These are phyloP conservation scores for Calonectria pseudoturangicola DNA, from an alignment of 2,329 filamentous ascomycete species.

Conservation along the genomic window DNA sequence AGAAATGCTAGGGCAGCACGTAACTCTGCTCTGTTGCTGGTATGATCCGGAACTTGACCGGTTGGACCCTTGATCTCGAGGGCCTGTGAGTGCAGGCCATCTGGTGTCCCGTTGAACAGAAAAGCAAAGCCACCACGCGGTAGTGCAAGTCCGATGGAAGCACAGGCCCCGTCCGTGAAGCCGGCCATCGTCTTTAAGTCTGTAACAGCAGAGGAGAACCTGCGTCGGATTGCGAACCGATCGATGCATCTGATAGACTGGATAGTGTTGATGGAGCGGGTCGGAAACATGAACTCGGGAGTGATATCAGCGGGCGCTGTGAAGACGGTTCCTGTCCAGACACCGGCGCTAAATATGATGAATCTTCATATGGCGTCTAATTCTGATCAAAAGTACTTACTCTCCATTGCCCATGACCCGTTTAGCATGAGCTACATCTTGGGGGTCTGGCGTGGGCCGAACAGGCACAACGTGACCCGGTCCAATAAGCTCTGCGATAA, in stretches of 20 bases:
- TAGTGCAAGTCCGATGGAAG: neutral
- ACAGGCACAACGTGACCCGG: neutral
- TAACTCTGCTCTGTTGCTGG: neutral
- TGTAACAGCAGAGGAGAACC: neutral
- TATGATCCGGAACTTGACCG: neutral
- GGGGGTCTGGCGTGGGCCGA: neutral
- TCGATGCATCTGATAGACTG: neutral
- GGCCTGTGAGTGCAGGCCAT: neutral
- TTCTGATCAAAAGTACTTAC: neutral
- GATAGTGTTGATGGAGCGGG: neutral
- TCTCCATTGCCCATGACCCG: neutral
- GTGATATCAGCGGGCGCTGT: neutral
- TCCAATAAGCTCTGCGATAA: neutral
- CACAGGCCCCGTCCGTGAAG: neutral
- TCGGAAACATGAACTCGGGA: neutral
- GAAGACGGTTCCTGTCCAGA: neutral
- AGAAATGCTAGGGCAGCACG: neutral
- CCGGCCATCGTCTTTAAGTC: neutral
- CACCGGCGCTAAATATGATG: neutral
- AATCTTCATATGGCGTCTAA: neutral
- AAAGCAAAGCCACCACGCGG: neutral
- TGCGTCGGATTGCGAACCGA: neutral
- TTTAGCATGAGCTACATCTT: neutral
- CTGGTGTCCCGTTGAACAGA: neutral
- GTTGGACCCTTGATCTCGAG: neutral